These are phyloP conservation scores for Yarrowia keelungensis DNA, from an alignment of 805 yeast genomes.

Conservation along the genomic window DNA sequence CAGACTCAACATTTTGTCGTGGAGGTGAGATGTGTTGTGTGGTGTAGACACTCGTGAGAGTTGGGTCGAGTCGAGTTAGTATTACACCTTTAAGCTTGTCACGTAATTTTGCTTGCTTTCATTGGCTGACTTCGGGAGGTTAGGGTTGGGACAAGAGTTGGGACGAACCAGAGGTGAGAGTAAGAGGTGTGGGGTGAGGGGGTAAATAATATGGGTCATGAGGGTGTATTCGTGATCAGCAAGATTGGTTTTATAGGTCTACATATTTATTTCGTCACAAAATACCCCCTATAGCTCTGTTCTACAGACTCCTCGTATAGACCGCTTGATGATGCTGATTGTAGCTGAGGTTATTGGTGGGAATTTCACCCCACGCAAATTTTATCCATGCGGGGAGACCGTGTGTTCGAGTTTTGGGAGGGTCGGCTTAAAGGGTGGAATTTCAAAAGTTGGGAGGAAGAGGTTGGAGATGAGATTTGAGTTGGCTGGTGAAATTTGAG, in stretches of 20 bases:
- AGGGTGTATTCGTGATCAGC: neutral
- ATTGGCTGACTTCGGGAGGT: conserved; percentile 19
- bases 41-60: neutral
- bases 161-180: neutral
- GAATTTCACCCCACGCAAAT: conserved; percentile 12
- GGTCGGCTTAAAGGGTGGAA: neutral
- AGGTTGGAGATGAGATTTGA: neutral
- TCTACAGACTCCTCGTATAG: neutral
- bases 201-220: too few relatives aligned
- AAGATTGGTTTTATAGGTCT: neutral
- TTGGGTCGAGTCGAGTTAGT: neutral
- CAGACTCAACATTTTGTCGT: conserved; percentile 33
- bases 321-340: neutral
- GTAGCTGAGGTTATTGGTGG: conserved; percentile 15
- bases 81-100: conserved; percentile 27
- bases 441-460: too few relatives aligned
- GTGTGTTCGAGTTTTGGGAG: conserved; percentile 1
- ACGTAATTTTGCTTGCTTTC: conserved; percentile 37
- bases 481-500: neutral
- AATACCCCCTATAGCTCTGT: too few relatives aligned
- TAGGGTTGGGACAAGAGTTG: neutral
- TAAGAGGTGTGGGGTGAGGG: neutral
- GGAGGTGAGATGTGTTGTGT: conserved; percentile 3
- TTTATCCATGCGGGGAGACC: neutral
- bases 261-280: neutral